A percentile compares a stretch with the other conserved stretches of the same genome.
Evolutionary conservation across 75 land plant species (phyloP).

Genomic region (Chamaecyparis obtusa): DNA sequence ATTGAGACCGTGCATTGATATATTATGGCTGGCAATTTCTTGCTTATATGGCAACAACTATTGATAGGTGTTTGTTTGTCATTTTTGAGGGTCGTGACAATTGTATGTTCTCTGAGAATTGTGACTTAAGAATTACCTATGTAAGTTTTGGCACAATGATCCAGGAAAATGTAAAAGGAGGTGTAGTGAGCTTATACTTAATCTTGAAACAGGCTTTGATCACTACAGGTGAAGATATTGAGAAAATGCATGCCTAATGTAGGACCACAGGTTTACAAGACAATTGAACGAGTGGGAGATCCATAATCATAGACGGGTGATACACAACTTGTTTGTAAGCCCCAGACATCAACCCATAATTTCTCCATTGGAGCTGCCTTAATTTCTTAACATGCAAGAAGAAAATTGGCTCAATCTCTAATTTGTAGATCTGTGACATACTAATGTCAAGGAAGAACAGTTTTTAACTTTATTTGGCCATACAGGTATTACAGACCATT

Average conservation of each 20-base stretch:
- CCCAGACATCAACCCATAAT: neutral
- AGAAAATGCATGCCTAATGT: neutral
- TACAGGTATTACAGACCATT: neutral
- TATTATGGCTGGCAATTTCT: neutral
- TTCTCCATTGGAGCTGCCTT: neutral
- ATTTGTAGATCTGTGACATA: neutral
- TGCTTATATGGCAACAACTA: neutral
- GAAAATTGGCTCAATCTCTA: neutral
- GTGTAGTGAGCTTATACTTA: neutral
- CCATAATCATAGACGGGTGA: neutral
- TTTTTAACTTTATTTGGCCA: neutral
- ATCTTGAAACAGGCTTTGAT: neutral
- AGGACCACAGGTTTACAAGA: neutral
- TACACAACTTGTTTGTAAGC: neutral
- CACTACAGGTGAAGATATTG: neutral
- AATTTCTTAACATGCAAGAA: neutral
- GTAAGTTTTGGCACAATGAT: neutral
- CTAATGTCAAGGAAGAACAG: neutral
- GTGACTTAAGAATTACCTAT: neutral
- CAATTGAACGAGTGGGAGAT: neutral
- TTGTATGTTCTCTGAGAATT: neutral
- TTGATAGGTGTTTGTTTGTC: neutral
- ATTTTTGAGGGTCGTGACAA: neutral
- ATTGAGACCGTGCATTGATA: neutral
- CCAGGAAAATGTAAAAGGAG: neutral